Base-by-base conservation (phyloP, 768 basidiomycete genomes). In the Gymnopilus dilepis region DNA sequence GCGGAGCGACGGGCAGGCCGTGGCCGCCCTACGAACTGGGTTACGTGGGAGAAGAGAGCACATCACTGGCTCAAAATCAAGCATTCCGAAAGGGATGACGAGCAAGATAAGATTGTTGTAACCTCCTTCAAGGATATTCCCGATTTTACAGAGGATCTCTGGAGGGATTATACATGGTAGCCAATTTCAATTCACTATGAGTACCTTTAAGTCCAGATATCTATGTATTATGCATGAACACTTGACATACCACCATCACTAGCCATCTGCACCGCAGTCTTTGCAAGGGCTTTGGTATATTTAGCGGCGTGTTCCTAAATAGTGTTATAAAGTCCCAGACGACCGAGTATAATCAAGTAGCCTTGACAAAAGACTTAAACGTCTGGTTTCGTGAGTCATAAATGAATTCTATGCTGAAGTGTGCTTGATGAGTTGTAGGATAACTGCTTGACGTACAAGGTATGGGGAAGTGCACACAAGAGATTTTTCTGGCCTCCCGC, bases 241-340 rank as follows among this genome's bases (percentile, higher is more conserved):
- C n/a, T n/a, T n/a, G n/a, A n/a, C n/a, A n/a, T n/a, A n/a, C n/a
- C n/a, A 11, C 68, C 68, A 6, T 69, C 65, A 22, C 33, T 41
- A 4, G 65, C 68, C 21, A 69, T 30, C 26, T 63, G 64, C 1
- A 61, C 62, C 2, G 67, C 67, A 13, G 56, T 60, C 15, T 56
- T 57, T 19, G 64, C 56, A 26, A 68, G 58, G 11, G 62, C 64
- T 33, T 65, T 63, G 26, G 65, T 22, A 5, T 65, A 53, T 17
- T 56, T 61, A 28, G 38, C 40, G 22, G 56, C 56, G 48, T 63
- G 65, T 21, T 58, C 67, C 22, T 43, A 40, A 1, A 64, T 63
- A 24, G 53, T 54, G 8, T 65, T 54, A 31, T 68, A 68, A 13
- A 53, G 11, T 6, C 67, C 67, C 1, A 68, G 42, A 11, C 65